These are phyloP conservation scores for Chenopodium formosanum DNA, from an alignment of 148 eudicot species.

Conservation along the genomic window DNA sequence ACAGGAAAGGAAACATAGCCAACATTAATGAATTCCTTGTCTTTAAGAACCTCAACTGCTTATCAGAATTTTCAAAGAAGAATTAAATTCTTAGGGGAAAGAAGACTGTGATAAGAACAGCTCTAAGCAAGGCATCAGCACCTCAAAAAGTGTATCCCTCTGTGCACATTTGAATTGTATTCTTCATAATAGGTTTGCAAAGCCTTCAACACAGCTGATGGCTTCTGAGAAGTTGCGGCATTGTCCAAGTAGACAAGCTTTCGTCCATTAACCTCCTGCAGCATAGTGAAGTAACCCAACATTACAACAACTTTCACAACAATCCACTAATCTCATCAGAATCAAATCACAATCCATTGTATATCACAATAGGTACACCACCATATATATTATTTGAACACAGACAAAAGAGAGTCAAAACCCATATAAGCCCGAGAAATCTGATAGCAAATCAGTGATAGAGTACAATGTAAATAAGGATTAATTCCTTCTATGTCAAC, in stretches of 20 bases:
- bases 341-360: background rate
- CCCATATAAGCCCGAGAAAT: background rate
- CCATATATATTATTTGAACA: background rate
- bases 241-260: constrained; percentile 90
- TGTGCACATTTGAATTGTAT: constrained; percentile 93
- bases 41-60: background rate
- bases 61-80: background rate
- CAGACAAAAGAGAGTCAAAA: background rate
- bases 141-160: constrained; percentile 95
- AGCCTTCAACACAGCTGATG: constrained; percentile 66
- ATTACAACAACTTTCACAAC: background rate
- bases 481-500: background rate
- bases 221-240: constrained; percentile 99
- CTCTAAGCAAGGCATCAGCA: constrained; percentile 13
- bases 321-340: background rate
- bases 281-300: constrained; percentile 1
- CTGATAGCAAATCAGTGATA: background rate
- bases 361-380: background rate
- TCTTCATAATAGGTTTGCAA: constrained; percentile 68
- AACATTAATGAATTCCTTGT: background rate
- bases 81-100: background rate
- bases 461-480: background rate
- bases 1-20: background rate
- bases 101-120: constrained; percentile 5
- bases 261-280: constrained; percentile 79